Conservation (phyloP, 2,329 filamentous ascomycete genomes). For the Nemania sp. region DNA sequence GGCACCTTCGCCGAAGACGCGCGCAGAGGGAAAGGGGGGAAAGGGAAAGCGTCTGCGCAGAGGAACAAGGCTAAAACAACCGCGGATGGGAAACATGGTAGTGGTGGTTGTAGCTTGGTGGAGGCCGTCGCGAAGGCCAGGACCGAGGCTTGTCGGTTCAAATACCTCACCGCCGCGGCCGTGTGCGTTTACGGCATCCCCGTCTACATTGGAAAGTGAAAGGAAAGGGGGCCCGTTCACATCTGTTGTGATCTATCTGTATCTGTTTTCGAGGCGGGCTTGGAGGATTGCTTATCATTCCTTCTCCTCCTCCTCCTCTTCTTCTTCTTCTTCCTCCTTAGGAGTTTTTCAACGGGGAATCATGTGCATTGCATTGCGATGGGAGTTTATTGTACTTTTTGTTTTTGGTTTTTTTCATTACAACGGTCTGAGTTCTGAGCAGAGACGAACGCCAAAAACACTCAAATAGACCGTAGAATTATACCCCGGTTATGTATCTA, state of each 20-base stretch:
- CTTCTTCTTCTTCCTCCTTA: no score
- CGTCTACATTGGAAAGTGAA: slow-evolving; percentile 67
- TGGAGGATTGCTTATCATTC: not conserved
- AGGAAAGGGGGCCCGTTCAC: not conserved
- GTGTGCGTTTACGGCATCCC: slow-evolving; percentile 95
- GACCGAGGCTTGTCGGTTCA: slow-evolving; percentile 77
- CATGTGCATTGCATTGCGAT: slow-evolving; percentile 18
- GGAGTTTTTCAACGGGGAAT: not conserved
- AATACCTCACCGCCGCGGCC: slow-evolving; percentile 90
- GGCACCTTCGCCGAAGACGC: slow-evolving; percentile 49
- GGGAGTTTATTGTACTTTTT: slow-evolving; percentile 12
- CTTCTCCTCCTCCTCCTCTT: no score
- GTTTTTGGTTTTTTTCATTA: no score
- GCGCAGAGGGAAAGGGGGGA: slow-evolving; percentile 2
- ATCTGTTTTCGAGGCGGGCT: not conserved
- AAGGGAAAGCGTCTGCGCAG: slow-evolving; percentile 21
- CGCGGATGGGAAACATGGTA: slow-evolving; percentile 24
- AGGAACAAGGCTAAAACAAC: slow-evolving; percentile 29
- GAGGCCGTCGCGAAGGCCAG: slow-evolving; percentile 79
- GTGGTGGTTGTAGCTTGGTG: slow-evolving; percentile 63
- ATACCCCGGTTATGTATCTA: no score
- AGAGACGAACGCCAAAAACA: no score
- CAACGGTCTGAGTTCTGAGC: no score
- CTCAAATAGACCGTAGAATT: no score
- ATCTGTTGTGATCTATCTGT: not conserved